Evolutionary conservation across 2,329 filamentous ascomycete species (phyloP).

Genomic region (Neofusicoccum kwambonambiense): DNA sequence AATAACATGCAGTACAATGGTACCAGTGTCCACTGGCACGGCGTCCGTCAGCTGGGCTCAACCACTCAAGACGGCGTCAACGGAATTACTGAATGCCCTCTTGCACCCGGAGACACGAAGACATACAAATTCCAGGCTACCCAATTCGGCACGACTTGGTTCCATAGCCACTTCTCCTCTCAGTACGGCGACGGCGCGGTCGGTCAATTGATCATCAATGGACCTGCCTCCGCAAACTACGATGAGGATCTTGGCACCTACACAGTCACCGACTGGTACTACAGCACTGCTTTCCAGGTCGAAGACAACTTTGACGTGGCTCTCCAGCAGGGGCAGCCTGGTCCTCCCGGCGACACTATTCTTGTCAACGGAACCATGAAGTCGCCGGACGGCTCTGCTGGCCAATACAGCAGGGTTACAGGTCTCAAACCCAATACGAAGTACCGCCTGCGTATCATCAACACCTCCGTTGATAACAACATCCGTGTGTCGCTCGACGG

Average conservation of each 20-base stretch:
- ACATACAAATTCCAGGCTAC: constrained; percentile 60
- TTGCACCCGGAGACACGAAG: constrained; percentile 57
- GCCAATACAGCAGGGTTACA: constrained; percentile 30
- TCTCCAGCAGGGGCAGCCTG: constrained; percentile 30
- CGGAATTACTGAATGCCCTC: constrained; percentile 64
- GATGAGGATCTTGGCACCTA: constrained; percentile 61
- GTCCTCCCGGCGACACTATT: constrained; percentile 44
- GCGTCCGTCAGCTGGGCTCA: constrained; percentile 44
- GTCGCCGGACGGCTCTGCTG: constrained; percentile 37
- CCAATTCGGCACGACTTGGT: constrained; percentile 44
- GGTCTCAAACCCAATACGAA: constrained; percentile 44
- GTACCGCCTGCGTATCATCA: constrained; percentile 60
- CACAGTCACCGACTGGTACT: constrained; percentile 63
- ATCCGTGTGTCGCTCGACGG: constrained; percentile 31
- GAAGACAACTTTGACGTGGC: constrained; percentile 24
- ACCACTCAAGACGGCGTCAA: constrained; percentile 47
- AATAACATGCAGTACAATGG: constrained; percentile 43
- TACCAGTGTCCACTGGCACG: constrained; percentile 55
- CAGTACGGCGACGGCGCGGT: constrained; percentile 45
- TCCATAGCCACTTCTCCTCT: constrained; percentile 41
- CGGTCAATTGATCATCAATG: constrained; percentile 42
- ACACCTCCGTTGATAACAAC: constrained; percentile 40
- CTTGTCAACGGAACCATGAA: constrained; percentile 58
- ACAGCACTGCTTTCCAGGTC: constrained; percentile 27
- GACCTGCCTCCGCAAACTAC: constrained; percentile 41